Base-by-base conservation (phyloP, 2,329 filamentous ascomycete species). In the Lithohypha guttulata region DNA sequence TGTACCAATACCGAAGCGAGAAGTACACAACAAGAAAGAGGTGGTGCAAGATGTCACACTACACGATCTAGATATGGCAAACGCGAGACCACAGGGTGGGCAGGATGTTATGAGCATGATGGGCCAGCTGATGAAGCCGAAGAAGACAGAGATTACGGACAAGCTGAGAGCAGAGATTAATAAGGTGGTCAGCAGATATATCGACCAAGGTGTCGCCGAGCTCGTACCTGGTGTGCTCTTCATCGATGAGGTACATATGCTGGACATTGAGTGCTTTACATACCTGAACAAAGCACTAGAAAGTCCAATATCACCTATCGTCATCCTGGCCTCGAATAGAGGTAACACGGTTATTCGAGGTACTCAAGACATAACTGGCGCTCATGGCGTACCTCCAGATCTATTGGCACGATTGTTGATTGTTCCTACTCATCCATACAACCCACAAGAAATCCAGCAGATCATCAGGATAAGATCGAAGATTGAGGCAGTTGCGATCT, bases 61-160 rank as follows among this genome's bases (percentile, higher is more conserved):
- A 48, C 91, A 98, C 62, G 91, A 98, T 58, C 70, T 98, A 41
- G 91, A 98, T 57, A 81, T 96, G 47, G 91, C 91, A 49, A 98
- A 98, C 56, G 83, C 91, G 10, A 73, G 89, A 54, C 91, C 91
- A 3, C 86, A 96, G 67, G 91, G 91, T 38, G 91, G 91, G 30
- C 91, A 98, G 69, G 91, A 98, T 61, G 93, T 98, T 51, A 96
- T 98, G 87, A 95, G 87, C 68, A 96, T 98, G 91, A 96, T 98
- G 89, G 91, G 91, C 54, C 91, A 98, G 64, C 68, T 98, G 56
- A 95, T 96, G 86, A 96, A 96, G 73, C 91, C 91, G 46, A 93
- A 93, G 70, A 95, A 95, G 79, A 98, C 91, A 4, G 91, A 98
- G 62, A 96, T 98, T 56, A 98, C 91, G 20, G 91, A 98, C 64